Conservation (phyloP, 2,329 filamentous ascomycete genomes). For the Pyrenophora graminea region DNA sequence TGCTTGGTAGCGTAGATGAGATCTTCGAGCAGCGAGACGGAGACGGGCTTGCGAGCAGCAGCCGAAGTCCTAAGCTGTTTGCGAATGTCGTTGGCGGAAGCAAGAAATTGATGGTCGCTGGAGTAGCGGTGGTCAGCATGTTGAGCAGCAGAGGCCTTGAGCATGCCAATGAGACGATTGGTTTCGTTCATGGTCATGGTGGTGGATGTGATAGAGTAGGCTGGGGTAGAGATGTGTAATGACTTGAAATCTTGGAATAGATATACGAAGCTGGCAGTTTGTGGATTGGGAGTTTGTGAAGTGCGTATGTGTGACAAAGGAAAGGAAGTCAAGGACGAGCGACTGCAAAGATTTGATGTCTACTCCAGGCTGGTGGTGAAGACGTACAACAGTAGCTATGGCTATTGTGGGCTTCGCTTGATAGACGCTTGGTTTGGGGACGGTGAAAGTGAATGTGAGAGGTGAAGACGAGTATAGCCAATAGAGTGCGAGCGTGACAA, state of each 20-base stretch:
- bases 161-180: conserved; percentile 27
- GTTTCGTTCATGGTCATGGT: conserved; percentile 29
- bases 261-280: conserved; percentile 1
- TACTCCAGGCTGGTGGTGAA: background rate
- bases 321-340: conserved; percentile 1
- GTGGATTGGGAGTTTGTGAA: background rate
- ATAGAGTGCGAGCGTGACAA: conserved; percentile 1
- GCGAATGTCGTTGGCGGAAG: background rate
- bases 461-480: conserved; percentile 6
- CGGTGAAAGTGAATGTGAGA: conserved; percentile 22
- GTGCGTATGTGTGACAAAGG: background rate
- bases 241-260: background rate
- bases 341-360: background rate
- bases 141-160: conserved; percentile 29
- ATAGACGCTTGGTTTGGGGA: conserved; percentile 5
- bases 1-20: conserved; percentile 20
- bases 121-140: conserved; percentile 28
- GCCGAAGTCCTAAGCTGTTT: conserved; percentile 7
- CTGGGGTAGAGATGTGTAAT: background rate
- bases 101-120: conserved; percentile 9
- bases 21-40: conserved; percentile 22
- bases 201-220: background rate
- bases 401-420: conserved; percentile 14
- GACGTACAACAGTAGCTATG: conserved; percentile 3
- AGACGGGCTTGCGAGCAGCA: conserved; percentile 7